phyloP scores from a whole-genome alignment of 164 flowering plant species.

The Nymphaea thermarum region DNA sequence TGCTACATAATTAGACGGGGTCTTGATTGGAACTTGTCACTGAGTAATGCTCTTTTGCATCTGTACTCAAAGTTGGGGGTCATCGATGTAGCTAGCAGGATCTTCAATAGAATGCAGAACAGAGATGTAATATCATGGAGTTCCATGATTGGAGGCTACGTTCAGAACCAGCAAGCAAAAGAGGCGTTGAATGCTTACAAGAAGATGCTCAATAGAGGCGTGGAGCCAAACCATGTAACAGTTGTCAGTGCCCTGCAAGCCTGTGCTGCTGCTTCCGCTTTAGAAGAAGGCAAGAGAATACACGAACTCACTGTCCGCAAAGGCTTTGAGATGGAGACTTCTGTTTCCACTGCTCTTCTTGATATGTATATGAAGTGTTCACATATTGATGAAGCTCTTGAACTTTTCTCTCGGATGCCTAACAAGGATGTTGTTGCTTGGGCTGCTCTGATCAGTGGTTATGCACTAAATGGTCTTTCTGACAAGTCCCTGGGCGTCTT shows the following conservation, averaged over 20 bases:
- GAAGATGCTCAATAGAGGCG: slow-evolving; percentile 28
- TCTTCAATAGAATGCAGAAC: slow-evolving; percentile 27
- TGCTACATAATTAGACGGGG: slow-evolving; percentile 27
- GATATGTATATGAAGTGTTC: slow-evolving; percentile 64
- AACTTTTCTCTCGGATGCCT: slow-evolving; percentile 28
- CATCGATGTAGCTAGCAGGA: slow-evolving; percentile 19
- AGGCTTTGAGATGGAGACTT: slow-evolving; percentile 27
- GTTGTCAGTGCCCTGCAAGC: slow-evolving; percentile 41
- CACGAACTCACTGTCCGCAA: slow-evolving; percentile 26
- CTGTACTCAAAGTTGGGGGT: slow-evolving; percentile 37
- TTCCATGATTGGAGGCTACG: slow-evolving; percentile 40
- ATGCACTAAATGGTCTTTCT: slow-evolving; percentile 35
- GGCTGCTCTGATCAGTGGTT: slow-evolving; percentile 42
- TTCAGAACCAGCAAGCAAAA: slow-evolving; percentile 25
- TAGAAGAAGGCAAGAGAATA: slow-evolving; percentile 32
- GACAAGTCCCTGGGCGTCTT: slow-evolving; percentile 29
- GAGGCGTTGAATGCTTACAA: slow-evolving; percentile 35
- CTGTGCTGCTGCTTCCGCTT: slow-evolving; percentile 27
- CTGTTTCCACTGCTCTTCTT: slow-evolving; percentile 47
- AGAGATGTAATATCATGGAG: slow-evolving; percentile 63
- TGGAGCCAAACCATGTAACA: slow-evolving; percentile 35
- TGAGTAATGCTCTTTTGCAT: slow-evolving; percentile 40
- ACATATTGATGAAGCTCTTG: slow-evolving; percentile 30
- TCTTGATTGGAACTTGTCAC: slow-evolving; percentile 16
- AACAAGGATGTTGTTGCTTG: slow-evolving; percentile 45